phyloP scores from a whole-genome alignment of 2,329 filamentous ascomycete genomes.

The Grosmannia penicillata region DNA sequence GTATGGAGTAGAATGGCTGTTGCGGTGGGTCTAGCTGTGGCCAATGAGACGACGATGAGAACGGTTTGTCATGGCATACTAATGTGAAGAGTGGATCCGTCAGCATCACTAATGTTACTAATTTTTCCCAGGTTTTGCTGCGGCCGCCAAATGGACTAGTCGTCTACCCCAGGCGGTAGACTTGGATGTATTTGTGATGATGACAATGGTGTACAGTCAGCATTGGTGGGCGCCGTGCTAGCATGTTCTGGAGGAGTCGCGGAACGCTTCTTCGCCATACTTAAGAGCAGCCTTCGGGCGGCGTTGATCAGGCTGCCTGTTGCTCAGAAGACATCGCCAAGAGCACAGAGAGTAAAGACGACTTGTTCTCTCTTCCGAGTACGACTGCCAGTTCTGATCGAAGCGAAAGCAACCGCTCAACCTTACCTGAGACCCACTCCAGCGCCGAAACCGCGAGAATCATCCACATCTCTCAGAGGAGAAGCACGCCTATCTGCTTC shows the following conservation, averaged over 20 bases:
- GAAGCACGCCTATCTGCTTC: no score
- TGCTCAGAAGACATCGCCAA: no score
- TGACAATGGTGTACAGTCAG: neutral
- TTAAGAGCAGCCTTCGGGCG: neutral
- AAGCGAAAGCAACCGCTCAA: neutral
- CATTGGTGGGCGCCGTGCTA: neutral
- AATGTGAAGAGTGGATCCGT: neutral
- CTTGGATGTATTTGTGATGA: neutral
- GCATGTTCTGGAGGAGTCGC: slow-evolving; percentile 8
- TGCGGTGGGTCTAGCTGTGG: no score
- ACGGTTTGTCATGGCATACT: neutral
- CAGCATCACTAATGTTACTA: slow-evolving; percentile 1
- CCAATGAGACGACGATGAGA: neutral
- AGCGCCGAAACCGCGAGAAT: no score
- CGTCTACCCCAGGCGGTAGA: neutral
- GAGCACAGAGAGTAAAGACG: no score
- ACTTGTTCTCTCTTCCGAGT: no score
- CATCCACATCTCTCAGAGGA: no score
- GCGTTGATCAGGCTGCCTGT: no score
- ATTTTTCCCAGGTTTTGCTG: no score
- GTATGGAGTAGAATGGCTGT: no score
- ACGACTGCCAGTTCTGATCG: neutral
- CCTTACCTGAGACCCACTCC: no score
- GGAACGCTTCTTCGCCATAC: neutral
- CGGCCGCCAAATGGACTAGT: neutral